A percentile compares a stretch with the other conserved stretches of the same genome.
Conservation (phyloP, 495 filamentous ascomycete genomes). For the Cercophora samala region DNA sequence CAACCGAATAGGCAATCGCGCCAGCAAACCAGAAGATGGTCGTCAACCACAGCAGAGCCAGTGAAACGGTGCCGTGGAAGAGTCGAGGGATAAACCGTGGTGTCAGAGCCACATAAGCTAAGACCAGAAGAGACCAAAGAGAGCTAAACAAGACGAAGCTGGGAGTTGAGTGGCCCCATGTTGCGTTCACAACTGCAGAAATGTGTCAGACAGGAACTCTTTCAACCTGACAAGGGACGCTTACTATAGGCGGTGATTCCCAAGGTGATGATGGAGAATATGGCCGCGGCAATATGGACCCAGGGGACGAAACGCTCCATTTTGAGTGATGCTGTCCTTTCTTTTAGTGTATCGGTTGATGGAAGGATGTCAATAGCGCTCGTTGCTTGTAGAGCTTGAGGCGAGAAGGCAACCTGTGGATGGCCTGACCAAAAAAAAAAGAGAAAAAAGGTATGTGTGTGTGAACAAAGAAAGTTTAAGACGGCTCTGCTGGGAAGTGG, state of each 20-base stretch:
- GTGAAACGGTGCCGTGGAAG: slow-evolving; percentile 58
- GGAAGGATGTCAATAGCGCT: background rate
- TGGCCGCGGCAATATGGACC: slow-evolving; percentile 59
- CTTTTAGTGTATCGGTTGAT: background rate
- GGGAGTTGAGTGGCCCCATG: slow-evolving; percentile 44
- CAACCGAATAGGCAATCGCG: slow-evolving; percentile 68
- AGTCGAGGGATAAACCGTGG: slow-evolving; percentile 57
- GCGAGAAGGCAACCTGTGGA: background rate
- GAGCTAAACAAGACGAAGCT: slow-evolving; percentile 73
- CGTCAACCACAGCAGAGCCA: slow-evolving; percentile 67
- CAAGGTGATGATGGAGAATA: slow-evolving; percentile 69
- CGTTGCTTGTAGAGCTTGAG: background rate
- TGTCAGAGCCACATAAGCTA: slow-evolving; percentile 62
- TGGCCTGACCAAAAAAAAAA: background rate
- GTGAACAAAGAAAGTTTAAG: background rate
- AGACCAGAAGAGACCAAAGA: slow-evolving; percentile 67
- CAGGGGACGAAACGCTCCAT: slow-evolving; percentile 51
- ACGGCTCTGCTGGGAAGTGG: background rate
- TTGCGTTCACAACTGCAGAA: slow-evolving; percentile 34
- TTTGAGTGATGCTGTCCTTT: background rate
- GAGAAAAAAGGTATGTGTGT: background rate
- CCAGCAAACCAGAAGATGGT: slow-evolving; percentile 87
- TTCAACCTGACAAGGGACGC: slow-evolving; percentile 22
- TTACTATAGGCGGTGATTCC: slow-evolving; percentile 69
- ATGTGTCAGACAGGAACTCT: background rate